These are phyloP conservation scores for Metarhizium rileyi DNA, from an alignment of 2,329 filamentous ascomycete genomes.

Conservation along the genomic window DNA sequence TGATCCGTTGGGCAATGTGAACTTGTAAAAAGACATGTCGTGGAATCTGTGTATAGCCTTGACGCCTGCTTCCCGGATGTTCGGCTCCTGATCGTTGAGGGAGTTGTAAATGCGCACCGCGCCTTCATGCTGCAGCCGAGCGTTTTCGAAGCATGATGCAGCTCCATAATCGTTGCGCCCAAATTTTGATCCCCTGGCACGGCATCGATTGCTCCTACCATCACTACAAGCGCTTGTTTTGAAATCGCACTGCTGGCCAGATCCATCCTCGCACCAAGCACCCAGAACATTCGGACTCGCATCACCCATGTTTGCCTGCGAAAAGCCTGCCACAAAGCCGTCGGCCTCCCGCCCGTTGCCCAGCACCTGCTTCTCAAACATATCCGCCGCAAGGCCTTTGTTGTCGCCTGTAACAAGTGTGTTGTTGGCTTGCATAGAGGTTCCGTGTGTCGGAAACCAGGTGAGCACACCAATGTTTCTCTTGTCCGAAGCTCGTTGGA, in stretches of 20 bases:
- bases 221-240: slow-evolving; percentile 70
- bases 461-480: slow-evolving; percentile 74
- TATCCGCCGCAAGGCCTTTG: slow-evolving; percentile 78
- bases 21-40: slow-evolving; percentile 65
- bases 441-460: slow-evolving; percentile 88
- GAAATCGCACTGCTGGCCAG: slow-evolving; percentile 57
- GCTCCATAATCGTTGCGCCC: slow-evolving; percentile 58
- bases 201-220: slow-evolving; percentile 57
- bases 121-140: slow-evolving; percentile 53
- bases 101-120: slow-evolving; percentile 42
- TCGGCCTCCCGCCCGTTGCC: slow-evolving; percentile 45
- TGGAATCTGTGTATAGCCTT: slow-evolving; percentile 73
- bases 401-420: slow-evolving; percentile 84
- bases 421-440: slow-evolving; percentile 83
- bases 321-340: slow-evolving; percentile 80
- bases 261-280: slow-evolving; percentile 78
- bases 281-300: slow-evolving; percentile 78
- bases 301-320: slow-evolving; percentile 83
- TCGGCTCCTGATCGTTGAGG: slow-evolving; percentile 33
- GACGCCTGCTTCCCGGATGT: slow-evolving; percentile 55
- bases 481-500: slow-evolving; percentile 59
- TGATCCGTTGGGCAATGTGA: slow-evolving; percentile 62
- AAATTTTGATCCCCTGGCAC: slow-evolving; percentile 60
- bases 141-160: slow-evolving; percentile 69
- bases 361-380: slow-evolving; percentile 65